Percentiles rank a stretch among this genome's conserved stretches.
Evolutionary conservation across 2,329 filamentous ascomycete species (phyloP).

Genomic region (Cladosporium sp.): DNA sequence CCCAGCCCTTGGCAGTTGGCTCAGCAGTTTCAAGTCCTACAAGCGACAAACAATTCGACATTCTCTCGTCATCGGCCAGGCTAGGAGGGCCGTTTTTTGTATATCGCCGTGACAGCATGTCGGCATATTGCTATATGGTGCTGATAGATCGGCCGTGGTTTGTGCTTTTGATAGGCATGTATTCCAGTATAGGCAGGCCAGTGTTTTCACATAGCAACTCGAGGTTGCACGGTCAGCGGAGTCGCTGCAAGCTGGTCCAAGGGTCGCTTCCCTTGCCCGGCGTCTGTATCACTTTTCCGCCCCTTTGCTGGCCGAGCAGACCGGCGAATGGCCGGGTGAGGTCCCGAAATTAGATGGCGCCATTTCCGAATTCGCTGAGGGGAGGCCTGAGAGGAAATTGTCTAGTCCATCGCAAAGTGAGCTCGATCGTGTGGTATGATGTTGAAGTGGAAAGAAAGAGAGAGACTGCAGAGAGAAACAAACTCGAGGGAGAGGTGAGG

Average conservation of each 20-base stretch:
- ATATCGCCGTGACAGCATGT: neutral
- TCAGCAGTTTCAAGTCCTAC: slow-evolving; percentile 11
- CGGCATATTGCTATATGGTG: neutral
- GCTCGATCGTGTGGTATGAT: neutral
- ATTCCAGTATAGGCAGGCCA: neutral
- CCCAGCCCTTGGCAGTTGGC: slow-evolving; percentile 14
- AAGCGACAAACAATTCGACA: slow-evolving; percentile 7
- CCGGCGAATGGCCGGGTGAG: neutral
- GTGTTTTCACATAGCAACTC: neutral
- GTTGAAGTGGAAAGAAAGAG: neutral
- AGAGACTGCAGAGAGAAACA: neutral
- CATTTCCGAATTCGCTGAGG: neutral
- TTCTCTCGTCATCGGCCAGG: neutral
- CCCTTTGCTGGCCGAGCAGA: neutral
- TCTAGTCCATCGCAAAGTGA: neutral
- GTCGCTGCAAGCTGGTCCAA: neutral
- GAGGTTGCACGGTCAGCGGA: neutral
- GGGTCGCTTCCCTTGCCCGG: neutral
- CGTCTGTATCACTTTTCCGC: neutral
- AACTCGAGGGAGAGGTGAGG: neutral
- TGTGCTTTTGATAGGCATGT: neutral
- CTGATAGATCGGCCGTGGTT: neutral
- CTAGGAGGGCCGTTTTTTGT: neutral
- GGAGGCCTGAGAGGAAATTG: neutral
- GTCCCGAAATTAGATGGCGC: neutral